These are phyloP conservation scores for Linanthus parryae DNA, from an alignment of 148 eudicot species.

Conservation along the genomic window DNA sequence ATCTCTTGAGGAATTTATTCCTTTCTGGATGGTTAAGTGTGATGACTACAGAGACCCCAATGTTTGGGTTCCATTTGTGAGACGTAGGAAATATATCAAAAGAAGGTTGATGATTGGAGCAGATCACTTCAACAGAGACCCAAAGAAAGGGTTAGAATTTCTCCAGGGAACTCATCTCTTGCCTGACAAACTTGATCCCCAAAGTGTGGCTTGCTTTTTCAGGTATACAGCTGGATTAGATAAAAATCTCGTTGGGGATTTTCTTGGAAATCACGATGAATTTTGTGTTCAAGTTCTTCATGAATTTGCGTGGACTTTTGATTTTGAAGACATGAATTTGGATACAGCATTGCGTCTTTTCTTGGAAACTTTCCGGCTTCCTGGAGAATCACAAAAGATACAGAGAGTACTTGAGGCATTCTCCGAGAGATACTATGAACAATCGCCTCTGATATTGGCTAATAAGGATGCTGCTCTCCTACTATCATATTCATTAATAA, in stretches of 20 bases:
- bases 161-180: constrained; percentile 78
- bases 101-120: constrained; percentile 86
- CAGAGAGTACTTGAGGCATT: constrained; percentile 96
- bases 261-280: constrained; percentile 88
- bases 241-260: constrained; percentile 92
- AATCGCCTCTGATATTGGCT: constrained; percentile 68
- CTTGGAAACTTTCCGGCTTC: constrained; percentile 63
- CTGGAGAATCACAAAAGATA: constrained; percentile 91
- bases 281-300: constrained; percentile 91
- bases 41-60: constrained; percentile 57
- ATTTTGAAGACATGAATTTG: constrained; percentile 56
- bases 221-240: constrained; percentile 87
- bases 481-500: constrained; percentile 74
- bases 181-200: constrained; percentile 83
- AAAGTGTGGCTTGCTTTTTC: constrained; percentile 91
- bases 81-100: constrained; percentile 72
- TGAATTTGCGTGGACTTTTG: constrained; percentile 75
- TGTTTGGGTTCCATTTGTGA: constrained; percentile 90
- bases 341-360: constrained; percentile 58
- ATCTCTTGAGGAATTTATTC: constrained; percentile 62
- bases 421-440: constrained; percentile 83
- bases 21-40: constrained; percentile 84
- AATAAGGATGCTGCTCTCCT: constrained; percentile 92
- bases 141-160: constrained; percentile 88
- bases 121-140: constrained; percentile 89